Conservation (phyloP, 2,329 filamentous ascomycete species). For the Diaporthe sp. region DNA sequence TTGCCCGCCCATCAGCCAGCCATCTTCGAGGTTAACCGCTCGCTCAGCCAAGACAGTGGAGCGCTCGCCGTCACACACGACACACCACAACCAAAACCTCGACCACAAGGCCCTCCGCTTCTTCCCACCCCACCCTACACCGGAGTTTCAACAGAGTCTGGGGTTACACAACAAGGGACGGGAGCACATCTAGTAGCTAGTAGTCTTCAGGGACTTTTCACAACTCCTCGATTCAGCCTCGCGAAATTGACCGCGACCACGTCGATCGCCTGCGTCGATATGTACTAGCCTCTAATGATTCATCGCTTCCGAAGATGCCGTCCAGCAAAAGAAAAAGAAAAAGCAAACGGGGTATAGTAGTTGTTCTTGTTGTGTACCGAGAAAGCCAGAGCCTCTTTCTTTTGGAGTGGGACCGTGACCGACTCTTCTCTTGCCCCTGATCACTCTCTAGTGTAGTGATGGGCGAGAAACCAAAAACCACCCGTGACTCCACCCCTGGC, state of each 20-base stretch:
- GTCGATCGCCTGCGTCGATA: slow-evolving; percentile 32
- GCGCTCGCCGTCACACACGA: neutral
- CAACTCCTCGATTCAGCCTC: slow-evolving; percentile 19
- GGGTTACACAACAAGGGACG: slow-evolving; percentile 2
- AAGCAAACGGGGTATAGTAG: slow-evolving; percentile 34
- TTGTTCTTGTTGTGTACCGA: slow-evolving; percentile 28
- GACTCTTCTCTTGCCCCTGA: slow-evolving; percentile 19
- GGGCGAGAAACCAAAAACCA: slow-evolving; percentile 29
- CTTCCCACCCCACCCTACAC: neutral
- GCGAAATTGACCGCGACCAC: slow-evolving; percentile 14
- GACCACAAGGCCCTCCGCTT: neutral
- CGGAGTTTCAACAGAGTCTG: neutral
- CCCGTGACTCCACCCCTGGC: slow-evolving; percentile 35
- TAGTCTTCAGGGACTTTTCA: neutral
- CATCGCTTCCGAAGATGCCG: slow-evolving; percentile 32
- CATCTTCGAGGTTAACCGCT: slow-evolving; percentile 16
- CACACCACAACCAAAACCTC: neutral
- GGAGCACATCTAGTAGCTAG: neutral
- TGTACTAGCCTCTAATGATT: slow-evolving; percentile 24
- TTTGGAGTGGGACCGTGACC: slow-evolving; percentile 16
- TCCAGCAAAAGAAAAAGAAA: slow-evolving; percentile 2
- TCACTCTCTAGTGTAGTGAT: neutral
- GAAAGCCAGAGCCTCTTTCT: slow-evolving; percentile 21
- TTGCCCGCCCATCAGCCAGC: slow-evolving; percentile 14
- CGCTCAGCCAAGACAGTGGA: neutral